phyloP scores from a whole-genome alignment of 106 monocot species.

The Hemerocallis citrina region DNA sequence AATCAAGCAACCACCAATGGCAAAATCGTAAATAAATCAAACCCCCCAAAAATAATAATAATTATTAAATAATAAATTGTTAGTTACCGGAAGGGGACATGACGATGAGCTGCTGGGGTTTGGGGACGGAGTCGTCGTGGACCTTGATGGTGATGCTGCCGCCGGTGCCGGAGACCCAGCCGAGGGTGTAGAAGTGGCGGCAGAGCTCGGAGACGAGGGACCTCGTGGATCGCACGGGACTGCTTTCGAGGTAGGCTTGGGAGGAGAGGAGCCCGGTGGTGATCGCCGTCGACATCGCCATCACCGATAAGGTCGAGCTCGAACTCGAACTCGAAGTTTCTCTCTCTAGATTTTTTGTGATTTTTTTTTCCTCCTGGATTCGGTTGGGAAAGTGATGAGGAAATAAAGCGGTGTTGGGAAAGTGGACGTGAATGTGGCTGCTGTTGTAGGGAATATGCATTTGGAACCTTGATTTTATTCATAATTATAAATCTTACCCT shows the following conservation, averaged over 20 bases:
- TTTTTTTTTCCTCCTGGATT: too few relatives aligned
- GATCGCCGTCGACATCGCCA: constrained; percentile 1
- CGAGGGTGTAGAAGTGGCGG: constrained; percentile 83
- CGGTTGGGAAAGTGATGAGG: too few relatives aligned
- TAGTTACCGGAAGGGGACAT: constrained; percentile 93
- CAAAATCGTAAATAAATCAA: too few relatives aligned
- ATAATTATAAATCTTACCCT: too few relatives aligned
- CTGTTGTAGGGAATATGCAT: too few relatives aligned
- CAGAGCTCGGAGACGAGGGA: constrained; percentile 84
- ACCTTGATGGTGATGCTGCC: constrained; percentile 98
- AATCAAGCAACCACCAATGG: not conserved
- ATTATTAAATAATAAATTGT: too few relatives aligned
- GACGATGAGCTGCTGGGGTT: constrained; percentile 76
- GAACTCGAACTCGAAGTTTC: too few relatives aligned
- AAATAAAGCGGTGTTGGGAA: too few relatives aligned
- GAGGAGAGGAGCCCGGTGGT: constrained; percentile 19
- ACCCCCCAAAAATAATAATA: too few relatives aligned
- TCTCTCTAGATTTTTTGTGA: too few relatives aligned
- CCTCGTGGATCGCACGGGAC: constrained; percentile 44
- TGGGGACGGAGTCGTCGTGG: constrained; percentile 72
- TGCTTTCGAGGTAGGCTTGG: constrained; percentile 49
- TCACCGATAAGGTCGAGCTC: not conserved
- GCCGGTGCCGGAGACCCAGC: constrained; percentile 98
- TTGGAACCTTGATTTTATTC: too few relatives aligned
- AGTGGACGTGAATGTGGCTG: too few relatives aligned